Base-by-base conservation (phyloP, 768 basidiomycete species). In the Trametes sanguinea region DNA sequence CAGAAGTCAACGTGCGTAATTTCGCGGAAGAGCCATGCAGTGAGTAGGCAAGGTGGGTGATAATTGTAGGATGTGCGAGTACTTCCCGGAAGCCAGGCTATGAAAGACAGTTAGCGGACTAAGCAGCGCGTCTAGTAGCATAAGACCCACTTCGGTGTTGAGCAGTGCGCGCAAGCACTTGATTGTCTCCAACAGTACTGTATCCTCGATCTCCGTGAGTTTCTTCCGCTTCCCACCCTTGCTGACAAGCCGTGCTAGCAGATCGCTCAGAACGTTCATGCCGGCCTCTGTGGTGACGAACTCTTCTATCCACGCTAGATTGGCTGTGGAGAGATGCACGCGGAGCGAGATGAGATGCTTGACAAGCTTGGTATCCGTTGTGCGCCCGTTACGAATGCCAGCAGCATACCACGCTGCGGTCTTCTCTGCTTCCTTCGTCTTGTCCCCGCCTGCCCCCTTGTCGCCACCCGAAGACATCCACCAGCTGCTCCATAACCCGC, bases 321-420 rank as follows among this genome's bases (percentile, higher is more conserved):
- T 87, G 0, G 89, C 91, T 0, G 94, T 95, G 2, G 94, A 92
- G 1, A 97, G 77, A 68, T 93, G 90, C 0, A 95, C 90, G 2
- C 94, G 86, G 16, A 98, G 78, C 1, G 88, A 85, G 45, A 94
- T 89, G 2, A 97, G 77, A 67, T 91, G 86, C 69, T 91, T 94
- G 53, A 83, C 79, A 30, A 94, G 79, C 68, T 84, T 86, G 42
- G 81, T 74, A 66, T 89, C 86, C 8, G 78, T 75, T 4, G 78
- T 66, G 67, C 81, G 90, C 52, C 78, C 78, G 14, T 74, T 79
- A 54, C 81, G 82, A 55, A 94, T 77, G 10, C 80, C 78, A 51
- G 86, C 81, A 42, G 87, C 84, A 74, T 89, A 91, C 76, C 81
- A 84, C 65, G 77, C 82, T 6, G 86, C 82, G 1, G 85, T 77